Conservation (phyloP, 805 yeast genomes). For the Nakazawaea laoshanensis region DNA sequence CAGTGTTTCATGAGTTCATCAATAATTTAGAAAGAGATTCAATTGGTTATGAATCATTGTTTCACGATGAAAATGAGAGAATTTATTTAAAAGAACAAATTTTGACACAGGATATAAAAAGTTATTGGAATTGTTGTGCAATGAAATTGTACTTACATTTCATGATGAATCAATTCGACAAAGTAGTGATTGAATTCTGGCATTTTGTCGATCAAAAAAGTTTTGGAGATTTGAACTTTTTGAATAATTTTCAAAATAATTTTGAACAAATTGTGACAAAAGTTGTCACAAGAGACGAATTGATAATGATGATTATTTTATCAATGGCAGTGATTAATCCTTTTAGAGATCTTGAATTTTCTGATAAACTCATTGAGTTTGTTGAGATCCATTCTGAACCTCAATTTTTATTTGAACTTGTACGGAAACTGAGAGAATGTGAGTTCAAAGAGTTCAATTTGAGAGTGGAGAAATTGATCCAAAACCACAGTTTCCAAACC, state of each 20-base stretch:
- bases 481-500: not conserved
- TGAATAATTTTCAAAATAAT: not conserved
- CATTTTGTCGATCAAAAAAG: slow-evolving; percentile 1
- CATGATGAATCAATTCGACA: slow-evolving; percentile 7
- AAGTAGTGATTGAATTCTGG: slow-evolving; percentile 2
- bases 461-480: not conserved
- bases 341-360: not conserved
- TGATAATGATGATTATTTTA: slow-evolving; percentile 1
- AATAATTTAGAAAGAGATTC: too few species aligned
- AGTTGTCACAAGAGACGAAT: slow-evolving; percentile 3
- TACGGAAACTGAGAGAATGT: not conserved
- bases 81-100: too few species aligned
- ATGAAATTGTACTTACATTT: slow-evolving; percentile 2
- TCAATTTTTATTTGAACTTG: not conserved
- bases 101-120: slow-evolving; percentile 1
- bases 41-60: too few species aligned
- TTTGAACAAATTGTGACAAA: slow-evolving; percentile 1
- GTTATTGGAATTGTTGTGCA: slow-evolving; percentile 7
- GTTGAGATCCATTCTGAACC: too few species aligned
- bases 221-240: too few species aligned
- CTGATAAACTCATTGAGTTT: slow-evolving; percentile 2
- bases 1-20: slow-evolving; percentile 3
- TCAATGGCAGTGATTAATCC: slow-evolving; percentile 6
- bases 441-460: not conserved
- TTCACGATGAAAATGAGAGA: too few species aligned